Base-by-base conservation (phyloP, 2,329 filamentous ascomycete genomes). In the Lachnellula hyalina region DNA sequence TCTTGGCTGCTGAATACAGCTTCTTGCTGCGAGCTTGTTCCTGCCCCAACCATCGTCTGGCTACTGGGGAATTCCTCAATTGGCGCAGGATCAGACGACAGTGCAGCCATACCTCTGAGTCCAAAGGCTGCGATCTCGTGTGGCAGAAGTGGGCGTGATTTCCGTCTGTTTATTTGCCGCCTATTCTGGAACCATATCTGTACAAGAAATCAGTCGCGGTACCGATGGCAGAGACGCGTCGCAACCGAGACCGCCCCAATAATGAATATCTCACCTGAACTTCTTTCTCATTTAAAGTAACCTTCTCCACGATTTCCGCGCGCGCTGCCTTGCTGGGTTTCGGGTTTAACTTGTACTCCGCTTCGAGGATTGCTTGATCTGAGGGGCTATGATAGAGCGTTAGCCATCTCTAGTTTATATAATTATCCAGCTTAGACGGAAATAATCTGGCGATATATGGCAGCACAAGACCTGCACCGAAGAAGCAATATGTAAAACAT, bases 131-230 rank as follows among this genome's bases (percentile, higher is more conserved):
- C 83, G 52, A 93, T 80, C 69, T 94, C 90, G 70, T 91, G 85
- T 9, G 86, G 82, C 28, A 89, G 83, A 38, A 96, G 79, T 47
- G 92, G 91, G 63, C 89, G 87, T 53, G 90, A 90, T 75, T 93
- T 95, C 63, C 93, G 84, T 65, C 93, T 83, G 70, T 95, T 90
- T 72, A 95, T 96, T 72, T 97, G 93, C 62, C 93, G 83, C 67
- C 91, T 84, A 68, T 96, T 96, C 68, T 96, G 93, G 74, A 96
- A 96, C 93, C 93, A 97, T 65, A 96, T 96, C 93, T 96, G 52
- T 44, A 47, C 41, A 19, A 32, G n/a, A 48, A 35, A 49, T 61
- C 40, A 60, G 55, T 35, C 40, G 21, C 40, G 52, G 57, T 59
- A 55, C 53, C 36, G 53, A 19, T 52, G 12, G 23, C 14, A 41